Evolutionary conservation across 257 asterid species (phyloP), one percentile per base, ranked within the genome.

Genomic region (Ocimum tenuiflorum): DNA sequence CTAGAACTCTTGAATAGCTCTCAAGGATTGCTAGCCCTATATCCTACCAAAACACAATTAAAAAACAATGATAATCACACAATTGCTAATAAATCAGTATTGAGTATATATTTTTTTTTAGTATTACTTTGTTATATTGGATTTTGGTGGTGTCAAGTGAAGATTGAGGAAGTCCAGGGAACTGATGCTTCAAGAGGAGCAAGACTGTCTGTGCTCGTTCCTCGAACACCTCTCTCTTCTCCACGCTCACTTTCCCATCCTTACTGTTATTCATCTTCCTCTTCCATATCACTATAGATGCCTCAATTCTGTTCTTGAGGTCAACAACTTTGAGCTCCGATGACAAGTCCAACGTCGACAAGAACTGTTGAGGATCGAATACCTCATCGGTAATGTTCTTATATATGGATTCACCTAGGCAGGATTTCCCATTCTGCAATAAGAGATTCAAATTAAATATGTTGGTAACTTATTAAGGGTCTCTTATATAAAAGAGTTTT

Each of bases 1-100:
- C 97, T 0, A 91, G 77, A 41, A 86, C 95, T 67, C 97, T 79
- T 0, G 97, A 91, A 71, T 91, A 91, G 83, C 97, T 86, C 78
- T 91, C 96, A 27, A 88, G 79, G 27, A 86, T 69, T 1, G 97
- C 54, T 35, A 81, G 72, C 7, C 97, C 97, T 12, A 91, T 86
- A 70, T 91, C 88, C 95, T 89, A 35, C 33, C 74, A 23, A 14
- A 41, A 59, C 12, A 38, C 2, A 19, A 58, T n/a, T 72, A 23
- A 56, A 20, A 33, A 73, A 24, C 27, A 19, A 0, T 58, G 18
- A 58, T 18, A 35, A 1, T 24, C 18, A 11, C 8, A 20, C 31
- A 27, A 27, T 2, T 2, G 31, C 2, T 27, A 27, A 27, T 1
- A 27, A 4, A 27, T 27, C 31, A 27, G 2, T 3, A 19, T 8